Evolutionary conservation across 179 eudicot genomes (phyloP).

Genomic region (Spergularia azorica): DNA sequence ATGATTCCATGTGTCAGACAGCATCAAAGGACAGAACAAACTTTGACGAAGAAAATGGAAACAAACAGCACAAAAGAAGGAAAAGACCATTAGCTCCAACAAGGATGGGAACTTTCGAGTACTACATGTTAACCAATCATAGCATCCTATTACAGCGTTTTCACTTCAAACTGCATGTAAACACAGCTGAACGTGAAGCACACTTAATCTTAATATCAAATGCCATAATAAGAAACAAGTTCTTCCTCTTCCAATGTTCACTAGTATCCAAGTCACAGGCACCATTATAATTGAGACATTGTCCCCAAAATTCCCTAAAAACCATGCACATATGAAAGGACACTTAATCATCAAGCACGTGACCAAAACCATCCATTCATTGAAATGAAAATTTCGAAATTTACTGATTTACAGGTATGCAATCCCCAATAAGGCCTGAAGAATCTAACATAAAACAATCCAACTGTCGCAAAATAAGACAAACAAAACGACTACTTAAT

Average conservation of each 20-base stretch:
- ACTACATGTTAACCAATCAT: background rate
- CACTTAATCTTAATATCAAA: background rate
- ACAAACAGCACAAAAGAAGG: background rate
- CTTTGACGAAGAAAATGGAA: conserved; percentile 3
- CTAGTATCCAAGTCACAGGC: no score
- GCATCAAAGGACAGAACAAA: background rate
- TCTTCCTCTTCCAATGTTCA: background rate
- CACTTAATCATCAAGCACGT: background rate
- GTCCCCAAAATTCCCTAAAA: background rate
- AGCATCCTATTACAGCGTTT: background rate
- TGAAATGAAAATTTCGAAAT: background rate
- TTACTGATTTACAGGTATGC: background rate
- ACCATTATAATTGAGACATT: background rate
- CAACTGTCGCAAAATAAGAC: background rate
- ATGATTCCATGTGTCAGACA: background rate
- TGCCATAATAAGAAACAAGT: background rate
- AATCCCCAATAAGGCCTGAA: background rate
- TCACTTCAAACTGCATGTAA: background rate
- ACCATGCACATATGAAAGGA: background rate
- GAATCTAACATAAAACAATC: background rate
- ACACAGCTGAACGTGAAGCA: background rate
- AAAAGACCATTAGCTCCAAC: background rate
- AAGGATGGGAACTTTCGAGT: background rate
- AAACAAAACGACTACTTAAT: background rate
- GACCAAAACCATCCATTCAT: no score